Evolutionary conservation across 345 rosid genomes (phyloP).

Genomic region (Viola odorata): DNA sequence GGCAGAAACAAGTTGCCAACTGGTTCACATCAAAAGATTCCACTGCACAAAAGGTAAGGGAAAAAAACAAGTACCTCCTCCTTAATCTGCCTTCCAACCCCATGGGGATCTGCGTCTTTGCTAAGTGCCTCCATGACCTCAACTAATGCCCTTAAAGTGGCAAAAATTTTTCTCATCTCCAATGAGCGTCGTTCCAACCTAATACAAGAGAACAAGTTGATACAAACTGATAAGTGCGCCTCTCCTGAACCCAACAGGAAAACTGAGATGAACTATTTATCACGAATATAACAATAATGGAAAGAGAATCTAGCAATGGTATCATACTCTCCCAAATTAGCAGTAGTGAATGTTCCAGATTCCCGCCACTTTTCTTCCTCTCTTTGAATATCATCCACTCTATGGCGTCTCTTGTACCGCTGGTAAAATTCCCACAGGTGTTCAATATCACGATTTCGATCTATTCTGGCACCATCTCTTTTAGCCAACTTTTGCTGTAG

Average conservation of each 20-base stretch:
- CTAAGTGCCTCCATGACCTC: conserved; percentile 90
- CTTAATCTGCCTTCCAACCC: conserved; percentile 74
- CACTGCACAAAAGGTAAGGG: conserved; percentile 3
- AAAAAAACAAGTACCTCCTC: conserved; percentile 61
- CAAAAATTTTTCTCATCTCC: conserved; percentile 75
- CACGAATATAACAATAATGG: background rate
- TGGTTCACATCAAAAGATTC: background rate
- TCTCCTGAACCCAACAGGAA: too few species aligned
- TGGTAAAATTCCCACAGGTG: conserved; percentile 80
- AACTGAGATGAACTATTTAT: too few species aligned
- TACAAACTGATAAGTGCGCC: background rate
- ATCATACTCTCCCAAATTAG: conserved; percentile 81
- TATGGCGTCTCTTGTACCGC: conserved; percentile 60
- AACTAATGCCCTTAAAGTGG: conserved; percentile 76
- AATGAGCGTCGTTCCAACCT: conserved; percentile 37
- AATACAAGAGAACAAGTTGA: conserved; percentile 7
- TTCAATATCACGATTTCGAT: conserved; percentile 80
- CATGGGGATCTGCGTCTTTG: conserved; percentile 79
- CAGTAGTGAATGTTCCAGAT: conserved; percentile 59
- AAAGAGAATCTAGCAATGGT: background rate
- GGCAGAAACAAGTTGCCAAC: background rate
- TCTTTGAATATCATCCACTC: conserved; percentile 82
- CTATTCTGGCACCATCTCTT: conserved; percentile 64
- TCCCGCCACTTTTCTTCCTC: conserved; percentile 76
- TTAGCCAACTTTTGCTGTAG: conserved; percentile 96